Evolutionary conservation across 2,329 filamentous ascomycete species (phyloP).

Genomic region (Ophiostoma populinum): DNA sequence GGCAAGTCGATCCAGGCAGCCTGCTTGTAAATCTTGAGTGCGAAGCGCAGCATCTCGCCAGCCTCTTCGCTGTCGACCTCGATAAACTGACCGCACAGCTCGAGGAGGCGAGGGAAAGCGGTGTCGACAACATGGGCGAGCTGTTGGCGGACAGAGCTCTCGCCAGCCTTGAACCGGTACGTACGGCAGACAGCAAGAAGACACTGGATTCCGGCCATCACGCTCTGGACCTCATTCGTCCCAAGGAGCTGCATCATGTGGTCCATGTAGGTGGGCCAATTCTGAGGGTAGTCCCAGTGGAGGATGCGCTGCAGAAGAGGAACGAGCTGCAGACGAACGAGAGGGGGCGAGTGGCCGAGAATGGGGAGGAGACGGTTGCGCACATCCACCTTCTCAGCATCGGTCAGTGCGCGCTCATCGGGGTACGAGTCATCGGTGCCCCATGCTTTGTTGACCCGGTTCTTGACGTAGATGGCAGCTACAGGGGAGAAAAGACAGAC

Average conservation of each 20-base stretch:
- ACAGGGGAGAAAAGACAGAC: too few relatives aligned
- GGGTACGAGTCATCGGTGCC: constrained; percentile 57
- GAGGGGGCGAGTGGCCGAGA: constrained; percentile 61
- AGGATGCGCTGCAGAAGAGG: constrained; percentile 92
- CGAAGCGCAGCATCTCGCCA: constrained; percentile 88
- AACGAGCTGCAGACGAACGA: constrained; percentile 81
- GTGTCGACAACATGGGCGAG: constrained; percentile 89
- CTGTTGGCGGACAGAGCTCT: constrained; percentile 59
- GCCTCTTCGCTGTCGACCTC: constrained; percentile 87
- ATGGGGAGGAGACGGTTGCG: constrained; percentile 78
- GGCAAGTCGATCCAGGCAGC: constrained; percentile 84
- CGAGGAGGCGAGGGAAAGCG: constrained; percentile 74
- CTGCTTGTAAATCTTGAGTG: constrained; percentile 95
- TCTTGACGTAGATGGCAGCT: constrained; percentile 97
- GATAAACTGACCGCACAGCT: constrained; percentile 75
- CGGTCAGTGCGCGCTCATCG: constrained; percentile 58
- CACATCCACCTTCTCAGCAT: constrained; percentile 77
- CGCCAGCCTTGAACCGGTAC: constrained; percentile 77
- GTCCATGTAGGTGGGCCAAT: constrained; percentile 89
- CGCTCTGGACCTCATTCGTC: constrained; percentile 68
- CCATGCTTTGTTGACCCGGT: constrained; percentile 90
- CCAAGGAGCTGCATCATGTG: constrained; percentile 80
- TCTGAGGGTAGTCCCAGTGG: constrained; percentile 82
- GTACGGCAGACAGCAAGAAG: constrained; percentile 87
- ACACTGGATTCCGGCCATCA: constrained; percentile 88